phyloP scores from a whole-genome alignment of 2,329 filamentous ascomycete genomes.

The Camillea tinctor region DNA sequence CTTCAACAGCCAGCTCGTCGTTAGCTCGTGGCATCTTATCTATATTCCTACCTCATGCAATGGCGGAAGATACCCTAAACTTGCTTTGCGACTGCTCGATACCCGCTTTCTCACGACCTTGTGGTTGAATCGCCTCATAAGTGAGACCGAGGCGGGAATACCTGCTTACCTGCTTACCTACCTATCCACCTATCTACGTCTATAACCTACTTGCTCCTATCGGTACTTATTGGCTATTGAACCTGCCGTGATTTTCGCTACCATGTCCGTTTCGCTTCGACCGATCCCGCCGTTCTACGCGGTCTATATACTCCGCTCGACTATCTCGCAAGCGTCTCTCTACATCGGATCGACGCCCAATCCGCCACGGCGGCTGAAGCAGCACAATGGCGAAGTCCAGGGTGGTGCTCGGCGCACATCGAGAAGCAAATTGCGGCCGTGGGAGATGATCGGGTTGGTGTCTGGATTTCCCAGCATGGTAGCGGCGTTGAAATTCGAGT shows the following conservation, averaged over 20 bases:
- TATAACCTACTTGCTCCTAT: too few relatives aligned
- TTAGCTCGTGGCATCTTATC: neutral
- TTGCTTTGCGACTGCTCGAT: neutral
- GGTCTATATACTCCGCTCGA: slow-evolving; percentile 89
- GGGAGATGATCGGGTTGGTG: slow-evolving; percentile 87
- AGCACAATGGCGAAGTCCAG: slow-evolving; percentile 83
- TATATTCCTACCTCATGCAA: too few relatives aligned
- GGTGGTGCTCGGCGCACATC: slow-evolving; percentile 82
- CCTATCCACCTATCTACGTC: too few relatives aligned
- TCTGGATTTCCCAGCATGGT: slow-evolving; percentile 86
- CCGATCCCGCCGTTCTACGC: slow-evolving; percentile 87
- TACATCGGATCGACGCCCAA: slow-evolving; percentile 94
- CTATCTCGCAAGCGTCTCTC: slow-evolving; percentile 65
- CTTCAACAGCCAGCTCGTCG: neutral
- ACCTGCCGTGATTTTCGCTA: slow-evolving; percentile 2
- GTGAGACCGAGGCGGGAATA: neutral
- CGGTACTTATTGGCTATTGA: too few relatives aligned
- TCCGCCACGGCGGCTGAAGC: slow-evolving; percentile 77
- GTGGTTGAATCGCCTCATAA: slow-evolving; percentile 3
- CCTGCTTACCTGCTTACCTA: too few relatives aligned
- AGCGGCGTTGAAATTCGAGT: slow-evolving; percentile 93
- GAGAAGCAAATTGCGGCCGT: slow-evolving; percentile 67
- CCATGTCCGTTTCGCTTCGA: slow-evolving; percentile 44
- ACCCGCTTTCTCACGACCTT: slow-evolving; percentile 1
- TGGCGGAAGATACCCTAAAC: slow-evolving; percentile 8